Evolutionary conservation across 1,284 basidiomycete genomes (phyloP), one percentile per base, ranked within the genome.

Genomic region (Rhizoctonia solani): DNA sequence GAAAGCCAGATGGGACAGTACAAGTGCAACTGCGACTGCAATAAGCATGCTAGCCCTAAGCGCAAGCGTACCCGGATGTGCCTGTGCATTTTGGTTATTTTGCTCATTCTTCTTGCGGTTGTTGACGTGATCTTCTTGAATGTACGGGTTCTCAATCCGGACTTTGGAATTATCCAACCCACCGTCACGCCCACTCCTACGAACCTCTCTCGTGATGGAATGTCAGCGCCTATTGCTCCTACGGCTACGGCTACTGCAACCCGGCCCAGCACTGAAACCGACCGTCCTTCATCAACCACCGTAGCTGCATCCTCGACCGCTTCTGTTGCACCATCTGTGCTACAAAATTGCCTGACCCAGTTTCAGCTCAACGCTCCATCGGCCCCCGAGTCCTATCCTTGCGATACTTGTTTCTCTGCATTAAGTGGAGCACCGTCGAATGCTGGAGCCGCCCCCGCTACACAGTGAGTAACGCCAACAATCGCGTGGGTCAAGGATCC

Each of bases 351-450:
- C 72, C 73, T 85, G 42, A 77, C 79, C 21, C 77, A 85, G 70
- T 84, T 80, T 72, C 77, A 74, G 19, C 71, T 83, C 49, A 79
- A 83, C 54, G 83, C 83, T 0, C 79, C 82, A 0, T 74, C 76
- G 0, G 75, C 78, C 55, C 81, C 83, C 0, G 71, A 74, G 19
- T 72, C 73, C 1, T 85, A 83, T 71, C 82, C 82, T 14, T 84
- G 83, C 70, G 78, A 79, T 37, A 78, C 79, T 3, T 84, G 83
- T 70, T 76, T 82, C 27, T 72, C 82, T 0, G 71, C 77, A 23
- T 73, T 84, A 1, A 76, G 78, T 69, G 72, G 73, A 13, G 75
- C 61, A 8, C 50, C 61, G 8, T 39, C 67, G n/a, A 56, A 49
- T 25, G 54, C 67, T 3, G 50, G 50, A 27, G 59, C 58, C 23